These are phyloP conservation scores for Pulveroboletus frians DNA, from an alignment of 768 basidiomycete genomes.

Conservation along the genomic window DNA sequence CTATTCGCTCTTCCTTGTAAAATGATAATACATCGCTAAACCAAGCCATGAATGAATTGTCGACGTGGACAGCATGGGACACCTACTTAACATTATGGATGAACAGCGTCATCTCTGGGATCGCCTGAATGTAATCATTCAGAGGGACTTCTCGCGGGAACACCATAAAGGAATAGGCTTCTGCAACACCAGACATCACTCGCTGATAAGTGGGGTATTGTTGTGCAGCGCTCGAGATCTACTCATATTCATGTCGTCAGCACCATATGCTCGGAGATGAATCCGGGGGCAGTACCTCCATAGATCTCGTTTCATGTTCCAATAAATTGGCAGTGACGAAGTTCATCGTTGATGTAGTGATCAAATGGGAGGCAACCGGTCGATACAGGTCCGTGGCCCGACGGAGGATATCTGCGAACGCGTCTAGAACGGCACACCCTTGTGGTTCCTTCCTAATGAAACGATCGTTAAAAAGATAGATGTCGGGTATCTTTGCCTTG, in stretches of 20 bases:
- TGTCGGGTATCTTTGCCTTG: constrained; percentile 11
- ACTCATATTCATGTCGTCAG: neutral
- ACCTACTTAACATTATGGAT: constrained; percentile 37
- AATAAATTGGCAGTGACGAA: constrained; percentile 32
- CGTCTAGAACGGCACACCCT: constrained; percentile 28
- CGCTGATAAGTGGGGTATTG: constrained; percentile 26
- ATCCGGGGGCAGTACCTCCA: constrained; percentile 18
- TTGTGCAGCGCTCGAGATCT: constrained; percentile 23
- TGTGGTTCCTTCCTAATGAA: constrained; percentile 29
- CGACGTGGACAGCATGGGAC: neutral
- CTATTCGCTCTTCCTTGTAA: constrained; percentile 37
- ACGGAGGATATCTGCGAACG: constrained; percentile 30
- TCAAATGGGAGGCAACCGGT: constrained; percentile 29
- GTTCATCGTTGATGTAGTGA: constrained; percentile 34
- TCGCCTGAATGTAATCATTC: constrained; percentile 32
- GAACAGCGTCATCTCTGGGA: constrained; percentile 35
- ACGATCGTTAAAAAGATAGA: constrained; percentile 33
- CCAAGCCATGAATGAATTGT: neutral
- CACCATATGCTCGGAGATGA: neutral
- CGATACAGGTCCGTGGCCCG: constrained; percentile 27
- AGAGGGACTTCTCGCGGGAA: constrained; percentile 33
- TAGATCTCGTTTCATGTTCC: constrained; percentile 28
- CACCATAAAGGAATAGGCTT: constrained; percentile 34
- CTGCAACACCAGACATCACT: constrained; percentile 30
- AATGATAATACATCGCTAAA: constrained; percentile 38